Percentiles rank a stretch among this genome's conserved stretches.
phyloP scores from a whole-genome alignment of 108 stramenopile genomes.

The Poteriospumella lacustris region DNA sequence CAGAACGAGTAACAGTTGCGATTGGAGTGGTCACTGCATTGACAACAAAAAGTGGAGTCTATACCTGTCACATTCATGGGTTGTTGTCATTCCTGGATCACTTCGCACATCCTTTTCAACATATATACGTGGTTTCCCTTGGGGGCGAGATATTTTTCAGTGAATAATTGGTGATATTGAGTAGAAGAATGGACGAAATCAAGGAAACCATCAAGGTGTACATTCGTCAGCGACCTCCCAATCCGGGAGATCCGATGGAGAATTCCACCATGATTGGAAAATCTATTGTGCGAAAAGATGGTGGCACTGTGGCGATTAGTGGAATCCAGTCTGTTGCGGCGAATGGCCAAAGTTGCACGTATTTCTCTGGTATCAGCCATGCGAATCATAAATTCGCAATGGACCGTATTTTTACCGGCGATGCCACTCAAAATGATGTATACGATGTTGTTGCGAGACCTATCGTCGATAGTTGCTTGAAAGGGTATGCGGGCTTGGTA shows the following conservation, averaged over 20 bases:
- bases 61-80: too few species aligned
- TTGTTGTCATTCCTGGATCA: too few species aligned
- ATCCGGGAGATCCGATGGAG: background rate
- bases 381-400: background rate
- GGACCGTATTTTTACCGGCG: background rate
- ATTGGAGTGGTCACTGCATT: too few species aligned
- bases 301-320: background rate
- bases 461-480: conserved; percentile 29
- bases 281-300: background rate
- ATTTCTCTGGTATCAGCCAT: background rate
- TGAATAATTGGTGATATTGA: too few species aligned
- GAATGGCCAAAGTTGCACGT: background rate
- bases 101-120: too few species aligned
- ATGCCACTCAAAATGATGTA: conserved; percentile 24
- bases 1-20: too few species aligned
- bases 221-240: background rate
- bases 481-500: conserved; percentile 38
- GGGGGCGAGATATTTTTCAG: too few species aligned
- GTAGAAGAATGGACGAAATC: background rate
- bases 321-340: background rate
- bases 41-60: too few species aligned
- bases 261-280: background rate
- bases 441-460: background rate
- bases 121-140: too few species aligned
- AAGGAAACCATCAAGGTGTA: conserved; percentile 1